Evolutionary conservation across 805 yeast species (phyloP).

Genomic region (Yarrowia bubula): DNA sequence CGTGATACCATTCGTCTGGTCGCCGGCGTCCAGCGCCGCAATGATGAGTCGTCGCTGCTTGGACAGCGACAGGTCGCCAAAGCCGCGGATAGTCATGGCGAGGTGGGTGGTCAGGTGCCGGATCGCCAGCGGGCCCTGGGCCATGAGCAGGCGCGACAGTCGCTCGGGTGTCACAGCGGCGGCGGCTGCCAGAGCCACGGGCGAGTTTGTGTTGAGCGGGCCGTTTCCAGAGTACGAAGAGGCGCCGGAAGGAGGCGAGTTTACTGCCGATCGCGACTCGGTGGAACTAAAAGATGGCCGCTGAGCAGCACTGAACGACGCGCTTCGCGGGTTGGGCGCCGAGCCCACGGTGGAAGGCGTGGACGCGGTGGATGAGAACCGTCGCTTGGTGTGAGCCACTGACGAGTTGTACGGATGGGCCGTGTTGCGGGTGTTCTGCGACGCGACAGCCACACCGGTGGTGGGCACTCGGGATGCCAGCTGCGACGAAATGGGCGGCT

Average conservation of each 20-base stretch:
- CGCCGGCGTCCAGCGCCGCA: slow-evolving; percentile 74
- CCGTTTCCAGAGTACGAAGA: slow-evolving; percentile 26
- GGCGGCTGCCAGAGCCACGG: slow-evolving; percentile 86
- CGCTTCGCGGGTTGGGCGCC: slow-evolving; percentile 20
- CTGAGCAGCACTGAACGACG: slow-evolving; percentile 11
- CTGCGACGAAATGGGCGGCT: slow-evolving; percentile 4
- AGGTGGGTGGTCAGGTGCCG: slow-evolving; percentile 82
- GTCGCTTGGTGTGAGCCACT: slow-evolving; percentile 10
- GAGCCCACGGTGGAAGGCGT: background rate
- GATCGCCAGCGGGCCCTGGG: slow-evolving; percentile 86
- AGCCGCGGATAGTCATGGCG: slow-evolving; percentile 70
- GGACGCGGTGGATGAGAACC: slow-evolving; percentile 14
- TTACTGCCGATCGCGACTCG: slow-evolving; percentile 9
- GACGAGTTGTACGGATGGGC: slow-evolving; percentile 19
- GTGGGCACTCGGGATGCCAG: slow-evolving; percentile 16
- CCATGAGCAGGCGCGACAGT: slow-evolving; percentile 62
- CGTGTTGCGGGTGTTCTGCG: background rate
- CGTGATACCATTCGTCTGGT: slow-evolving; percentile 48
- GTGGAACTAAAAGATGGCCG: background rate
- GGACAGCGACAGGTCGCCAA: slow-evolving; percentile 74
- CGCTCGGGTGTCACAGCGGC: slow-evolving; percentile 77
- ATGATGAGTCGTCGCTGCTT: slow-evolving; percentile 88
- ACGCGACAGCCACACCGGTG: background rate
- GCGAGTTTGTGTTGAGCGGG: slow-evolving; percentile 63
- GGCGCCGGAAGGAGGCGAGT: slow-evolving; percentile 2